phyloP scores from a whole-genome alignment of 2,329 filamentous ascomycete species.

The Thielaviopsis ethacetica region DNA sequence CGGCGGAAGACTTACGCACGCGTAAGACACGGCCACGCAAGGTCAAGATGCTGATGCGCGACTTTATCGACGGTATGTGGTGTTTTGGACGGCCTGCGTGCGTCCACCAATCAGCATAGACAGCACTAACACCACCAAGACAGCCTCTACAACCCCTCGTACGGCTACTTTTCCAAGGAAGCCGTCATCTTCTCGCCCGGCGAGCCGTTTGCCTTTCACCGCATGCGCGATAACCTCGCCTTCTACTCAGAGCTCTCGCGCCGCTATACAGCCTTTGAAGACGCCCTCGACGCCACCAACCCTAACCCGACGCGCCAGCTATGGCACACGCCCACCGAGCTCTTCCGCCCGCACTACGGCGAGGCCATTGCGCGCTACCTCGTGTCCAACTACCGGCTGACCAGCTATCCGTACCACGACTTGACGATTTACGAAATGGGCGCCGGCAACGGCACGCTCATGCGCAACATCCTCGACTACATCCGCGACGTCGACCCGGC shows the following conservation, averaged over 20 bases:
- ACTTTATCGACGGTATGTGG: constrained; percentile 77
- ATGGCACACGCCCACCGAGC: constrained; percentile 96
- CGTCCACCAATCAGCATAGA: too few relatives aligned
- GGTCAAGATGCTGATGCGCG: constrained; percentile 93
- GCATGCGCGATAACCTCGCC: constrained; percentile 65
- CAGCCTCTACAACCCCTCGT: constrained; percentile 83
- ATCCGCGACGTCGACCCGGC: constrained; percentile 78
- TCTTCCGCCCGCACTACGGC: constrained; percentile 92
- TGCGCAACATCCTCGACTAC: constrained; percentile 96
- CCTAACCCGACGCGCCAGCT: constrained; percentile 68
- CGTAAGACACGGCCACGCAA: constrained; percentile 62
- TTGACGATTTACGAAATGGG: constrained; percentile 98
- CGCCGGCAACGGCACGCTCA: constrained; percentile 89
- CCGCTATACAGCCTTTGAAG: constrained; percentile 82
- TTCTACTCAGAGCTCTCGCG: constrained; percentile 64
- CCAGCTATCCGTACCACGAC: constrained; percentile 88
- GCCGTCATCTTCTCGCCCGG: constrained; percentile 91
- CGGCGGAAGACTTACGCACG: constrained; percentile 57
- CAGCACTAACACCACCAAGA: constrained; percentile 38
- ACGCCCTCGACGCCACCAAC: constrained; percentile 57
- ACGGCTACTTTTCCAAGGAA: constrained; percentile 93
- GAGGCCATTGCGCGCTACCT: constrained; percentile 95
- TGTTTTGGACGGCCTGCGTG: too few relatives aligned
- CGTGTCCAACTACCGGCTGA: constrained; percentile 88
- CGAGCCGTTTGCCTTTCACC: constrained; percentile 75